Evolutionary conservation across 139 green algal species (phyloP).

Genomic region (Chlorella sp.): DNA sequence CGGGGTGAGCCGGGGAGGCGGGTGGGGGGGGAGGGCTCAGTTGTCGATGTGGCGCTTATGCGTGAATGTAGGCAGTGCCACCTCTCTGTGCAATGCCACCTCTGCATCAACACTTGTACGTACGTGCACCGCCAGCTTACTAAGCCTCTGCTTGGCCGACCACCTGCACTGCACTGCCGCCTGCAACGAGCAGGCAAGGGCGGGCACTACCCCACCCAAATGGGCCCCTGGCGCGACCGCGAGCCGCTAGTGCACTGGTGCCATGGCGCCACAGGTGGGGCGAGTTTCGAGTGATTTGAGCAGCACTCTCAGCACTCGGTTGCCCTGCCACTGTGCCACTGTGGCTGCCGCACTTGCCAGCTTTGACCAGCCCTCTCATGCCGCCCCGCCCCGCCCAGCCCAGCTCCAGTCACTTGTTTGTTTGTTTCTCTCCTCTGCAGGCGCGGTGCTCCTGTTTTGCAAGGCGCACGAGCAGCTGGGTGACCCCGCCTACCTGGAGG

Average conservation of each 20-base stretch:
- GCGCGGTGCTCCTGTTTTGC: constrained; percentile 53
- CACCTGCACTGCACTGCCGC: neutral
- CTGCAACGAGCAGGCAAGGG: neutral
- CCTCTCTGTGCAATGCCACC: neutral
- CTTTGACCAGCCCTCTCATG: neutral
- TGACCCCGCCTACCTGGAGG: constrained; percentile 13
- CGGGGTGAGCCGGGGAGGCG: no score
- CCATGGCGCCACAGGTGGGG: constrained; percentile 42
- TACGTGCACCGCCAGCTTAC: no score
- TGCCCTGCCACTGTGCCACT: no score
- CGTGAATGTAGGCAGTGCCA: no score
- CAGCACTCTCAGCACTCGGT: no score
- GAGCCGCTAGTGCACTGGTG: constrained; percentile 56
- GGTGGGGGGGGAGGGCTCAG: no score
- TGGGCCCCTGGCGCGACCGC: constrained; percentile 19
- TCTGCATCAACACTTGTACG: no score
- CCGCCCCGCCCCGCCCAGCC: no score
- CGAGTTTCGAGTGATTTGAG: no score
- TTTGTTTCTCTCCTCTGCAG: neutral
- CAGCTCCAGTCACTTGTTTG: no score
- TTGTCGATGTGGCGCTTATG: no score
- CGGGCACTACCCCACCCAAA: constrained; percentile 44
- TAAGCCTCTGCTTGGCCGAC: no score
- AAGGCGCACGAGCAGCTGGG: constrained; percentile 42
- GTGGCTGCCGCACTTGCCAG: neutral